A percentile compares a stretch with the other conserved stretches of the same genome.
These are phyloP conservation scores for Daedalea quercina DNA, from an alignment of 768 basidiomycete species.

Conservation along the genomic window DNA sequence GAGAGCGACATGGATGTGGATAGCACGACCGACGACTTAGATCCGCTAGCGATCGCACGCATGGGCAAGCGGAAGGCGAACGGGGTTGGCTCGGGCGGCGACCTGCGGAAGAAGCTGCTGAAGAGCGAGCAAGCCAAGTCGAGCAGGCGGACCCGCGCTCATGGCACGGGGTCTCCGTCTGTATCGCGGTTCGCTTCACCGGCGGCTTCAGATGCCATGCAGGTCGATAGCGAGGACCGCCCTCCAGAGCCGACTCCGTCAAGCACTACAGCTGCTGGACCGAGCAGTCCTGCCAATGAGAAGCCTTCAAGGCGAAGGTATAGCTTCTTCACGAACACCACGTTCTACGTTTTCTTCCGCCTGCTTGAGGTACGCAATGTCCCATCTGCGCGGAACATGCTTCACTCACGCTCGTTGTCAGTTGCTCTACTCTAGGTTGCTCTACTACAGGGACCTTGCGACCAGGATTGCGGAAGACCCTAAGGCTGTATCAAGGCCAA, in stretches of 20 bases:
- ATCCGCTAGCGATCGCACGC: slow-evolving; percentile 23
- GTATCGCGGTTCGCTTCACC: slow-evolving; percentile 61
- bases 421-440: slow-evolving; percentile 78
- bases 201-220: slow-evolving; percentile 37
- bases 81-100: slow-evolving; percentile 32
- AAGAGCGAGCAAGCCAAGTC: slow-evolving; percentile 82
- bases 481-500: slow-evolving; percentile 17
- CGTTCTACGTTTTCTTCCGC: slow-evolving; percentile 81
- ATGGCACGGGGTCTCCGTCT: slow-evolving; percentile 46
- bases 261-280: slow-evolving; percentile 4
- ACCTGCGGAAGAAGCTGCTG: slow-evolving; percentile 71
- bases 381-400: background rate
- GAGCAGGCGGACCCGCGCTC: slow-evolving; percentile 53
- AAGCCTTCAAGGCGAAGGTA: slow-evolving; percentile 36
- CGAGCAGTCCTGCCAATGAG: slow-evolving; percentile 13
- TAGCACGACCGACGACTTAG: slow-evolving; percentile 30
- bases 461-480: slow-evolving; percentile 34
- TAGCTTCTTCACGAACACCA: slow-evolving; percentile 84
- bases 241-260: slow-evolving; percentile 1
- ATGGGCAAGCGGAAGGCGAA: slow-evolving; percentile 30
- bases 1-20: slow-evolving; percentile 50
- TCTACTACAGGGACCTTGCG: slow-evolving; percentile 71
- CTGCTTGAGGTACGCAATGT: slow-evolving; percentile 67
- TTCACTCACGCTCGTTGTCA: slow-evolving; percentile 25
- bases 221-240: slow-evolving; percentile 23